Base-by-base conservation (phyloP, 2,329 filamentous ascomycete species). In the Aspergillus ochraceus region DNA sequence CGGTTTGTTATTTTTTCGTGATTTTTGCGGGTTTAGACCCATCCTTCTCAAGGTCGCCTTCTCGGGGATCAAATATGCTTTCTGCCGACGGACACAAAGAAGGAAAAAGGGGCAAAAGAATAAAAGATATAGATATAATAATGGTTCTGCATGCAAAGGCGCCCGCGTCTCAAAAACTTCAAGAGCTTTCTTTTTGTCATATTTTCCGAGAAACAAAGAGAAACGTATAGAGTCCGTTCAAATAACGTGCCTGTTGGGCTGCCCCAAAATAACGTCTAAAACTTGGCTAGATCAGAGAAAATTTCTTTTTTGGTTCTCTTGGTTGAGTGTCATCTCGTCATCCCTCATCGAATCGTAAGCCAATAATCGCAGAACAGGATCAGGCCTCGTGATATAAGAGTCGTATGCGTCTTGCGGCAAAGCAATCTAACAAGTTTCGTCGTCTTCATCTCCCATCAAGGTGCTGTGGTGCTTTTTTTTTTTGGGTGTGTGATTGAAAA, bases 281-380 rank as follows among this genome's bases (percentile, higher is more conserved):
- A 74, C 70, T 74, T 73, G 71, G 69, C 71, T 74, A 71, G 72
- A 74, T 74, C 68, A 75, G 74, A 70, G 70, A 71, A 72, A 73
- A 70, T 71, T 67, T 69, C 66, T 71, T 71, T 74, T 73, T 71
- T 68, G 70, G 66, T 70, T 76, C 72, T 75, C 71, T 74, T 74
- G 67, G 63, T 70, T 71, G 64, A 71, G 69, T 72, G 73, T 78
- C 76, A 75, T 78, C 73, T 76, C 76, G 72, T 79, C 76, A 76
- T 79, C 76, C 76, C 74, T 79, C 76, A 76, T 79, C 74, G 76
- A 79, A 77, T 79, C 76, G 74, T 79, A 76, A 77, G 73, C 73
- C 73, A 72, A 70, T 71, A 71, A 72, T 74, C 71, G 68, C 72
- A 69, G 68, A 71, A 74, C 66, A 69, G 66, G 68, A 67, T 69